A percentile compares a stretch with the other conserved stretches of the same genome.
Evolutionary conservation across 2,329 filamentous ascomycete species (phyloP).

Genomic region (Aspergillaceae sp.): DNA sequence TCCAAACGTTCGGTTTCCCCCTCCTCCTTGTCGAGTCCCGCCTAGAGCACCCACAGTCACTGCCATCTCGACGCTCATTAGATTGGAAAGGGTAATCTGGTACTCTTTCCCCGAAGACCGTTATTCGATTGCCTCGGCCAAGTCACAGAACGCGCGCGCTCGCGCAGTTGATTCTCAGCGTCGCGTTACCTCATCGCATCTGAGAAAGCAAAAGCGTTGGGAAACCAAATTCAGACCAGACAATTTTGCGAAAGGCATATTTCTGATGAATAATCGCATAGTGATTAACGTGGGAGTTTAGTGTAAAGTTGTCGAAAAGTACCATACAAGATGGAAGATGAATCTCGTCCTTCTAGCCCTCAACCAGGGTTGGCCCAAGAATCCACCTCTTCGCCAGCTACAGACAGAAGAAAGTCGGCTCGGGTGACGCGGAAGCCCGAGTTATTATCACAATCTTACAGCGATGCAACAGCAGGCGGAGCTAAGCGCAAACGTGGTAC

Average conservation of each 20-base stretch:
- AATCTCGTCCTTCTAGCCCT: slow-evolving; percentile 15
- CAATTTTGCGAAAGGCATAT: no score
- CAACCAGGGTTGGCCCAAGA: slow-evolving; percentile 9
- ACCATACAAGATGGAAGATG: slow-evolving; percentile 13
- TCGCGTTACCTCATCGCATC: background rate
- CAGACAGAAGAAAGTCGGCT: slow-evolving; percentile 37
- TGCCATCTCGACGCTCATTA: background rate
- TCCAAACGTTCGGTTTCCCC: background rate
- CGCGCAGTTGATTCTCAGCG: background rate
- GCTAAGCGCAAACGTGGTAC: slow-evolving; percentile 44
- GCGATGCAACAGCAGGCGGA: slow-evolving; percentile 17
- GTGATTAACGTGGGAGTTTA: background rate
- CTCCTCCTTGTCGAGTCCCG: background rate
- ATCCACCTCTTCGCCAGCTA: slow-evolving; percentile 14
- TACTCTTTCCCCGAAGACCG: background rate
- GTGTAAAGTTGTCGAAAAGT: background rate
- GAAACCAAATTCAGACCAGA: background rate
- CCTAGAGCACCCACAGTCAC: background rate
- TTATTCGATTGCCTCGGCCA: background rate
- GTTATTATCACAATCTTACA: slow-evolving; percentile 32
- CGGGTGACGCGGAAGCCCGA: slow-evolving; percentile 36
- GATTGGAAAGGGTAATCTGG: no score
- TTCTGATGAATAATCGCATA: background rate
- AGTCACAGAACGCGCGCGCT: background rate
- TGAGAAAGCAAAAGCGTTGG: background rate